Evolutionary conservation across 2,329 filamentous ascomycete species (phyloP).

Genomic region (Fusarium sp.): DNA sequence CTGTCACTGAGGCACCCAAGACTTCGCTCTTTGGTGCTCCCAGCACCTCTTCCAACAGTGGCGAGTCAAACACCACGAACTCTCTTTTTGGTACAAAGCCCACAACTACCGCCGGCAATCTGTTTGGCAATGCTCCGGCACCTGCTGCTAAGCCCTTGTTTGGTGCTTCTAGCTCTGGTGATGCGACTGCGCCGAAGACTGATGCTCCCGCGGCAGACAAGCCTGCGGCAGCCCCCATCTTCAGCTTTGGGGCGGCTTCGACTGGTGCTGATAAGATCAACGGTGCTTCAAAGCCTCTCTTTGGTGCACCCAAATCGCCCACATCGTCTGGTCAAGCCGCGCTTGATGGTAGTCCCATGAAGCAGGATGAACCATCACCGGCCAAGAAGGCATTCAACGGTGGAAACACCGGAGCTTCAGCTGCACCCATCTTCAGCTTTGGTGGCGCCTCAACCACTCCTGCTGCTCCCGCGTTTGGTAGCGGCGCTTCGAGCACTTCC

Average conservation of each 20-base stretch:
- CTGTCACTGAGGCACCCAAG: slow-evolving; percentile 40
- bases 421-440: slow-evolving; percentile 57
- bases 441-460: slow-evolving; percentile 42
- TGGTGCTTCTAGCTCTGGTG: slow-evolving; percentile 42
- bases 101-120: slow-evolving; percentile 44
- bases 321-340: slow-evolving; percentile 49
- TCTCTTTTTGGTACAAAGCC: slow-evolving; percentile 49
- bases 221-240: slow-evolving; percentile 49
- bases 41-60: slow-evolving; percentile 26
- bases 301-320: slow-evolving; percentile 56
- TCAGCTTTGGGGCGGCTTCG: slow-evolving; percentile 54
- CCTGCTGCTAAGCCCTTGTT: slow-evolving; percentile 50
- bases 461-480: slow-evolving; percentile 54
- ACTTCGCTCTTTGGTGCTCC: slow-evolving; percentile 53
- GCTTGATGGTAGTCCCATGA: slow-evolving; percentile 62
- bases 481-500: slow-evolving; percentile 47
- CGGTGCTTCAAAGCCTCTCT: slow-evolving; percentile 56
- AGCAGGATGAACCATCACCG: slow-evolving; percentile 59
- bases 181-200: slow-evolving; percentile 41
- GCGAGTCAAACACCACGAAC: slow-evolving; percentile 33
- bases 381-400: slow-evolving; percentile 55
- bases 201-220: slow-evolving; percentile 43
- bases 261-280: slow-evolving; percentile 48
- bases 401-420: slow-evolving; percentile 40
- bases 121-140: slow-evolving; percentile 52